phyloP scores from a whole-genome alignment of 352 stramenopile species.

The Phytopythium kandeliae region DNA sequence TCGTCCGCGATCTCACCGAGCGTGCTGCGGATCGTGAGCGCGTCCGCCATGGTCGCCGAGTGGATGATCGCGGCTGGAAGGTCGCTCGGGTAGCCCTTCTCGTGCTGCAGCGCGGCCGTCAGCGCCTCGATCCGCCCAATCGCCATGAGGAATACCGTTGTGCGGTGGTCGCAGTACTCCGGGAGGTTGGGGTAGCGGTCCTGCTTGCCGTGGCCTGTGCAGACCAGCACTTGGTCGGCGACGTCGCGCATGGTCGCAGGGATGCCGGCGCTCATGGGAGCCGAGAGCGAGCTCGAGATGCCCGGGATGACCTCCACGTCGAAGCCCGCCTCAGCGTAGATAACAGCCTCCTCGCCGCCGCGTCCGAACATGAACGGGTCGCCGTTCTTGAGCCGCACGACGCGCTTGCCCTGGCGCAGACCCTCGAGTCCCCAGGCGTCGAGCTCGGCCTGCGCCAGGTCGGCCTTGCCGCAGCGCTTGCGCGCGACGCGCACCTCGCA shows the following conservation, averaged over 20 bases:
- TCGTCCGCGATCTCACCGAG: constrained; percentile 88
- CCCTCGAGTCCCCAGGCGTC: constrained; percentile 91
- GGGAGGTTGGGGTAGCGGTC: constrained; percentile 90
- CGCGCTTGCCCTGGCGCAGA: constrained; percentile 82
- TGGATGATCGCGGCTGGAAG: constrained; percentile 93
- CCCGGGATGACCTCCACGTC: constrained; percentile 87
- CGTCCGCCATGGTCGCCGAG: constrained; percentile 86
- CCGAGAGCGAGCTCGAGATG: constrained; percentile 94
- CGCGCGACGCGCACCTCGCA: constrained; percentile 90
- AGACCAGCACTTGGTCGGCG: constrained; percentile 90
- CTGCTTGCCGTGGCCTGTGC: constrained; percentile 93
- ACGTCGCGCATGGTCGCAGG: constrained; percentile 95
- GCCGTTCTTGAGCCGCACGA: constrained; percentile 96
- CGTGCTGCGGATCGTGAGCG: constrained; percentile 85
- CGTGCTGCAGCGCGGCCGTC: constrained; percentile 64
- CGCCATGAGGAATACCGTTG: constrained; percentile 97
- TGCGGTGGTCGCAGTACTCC: constrained; percentile 94
- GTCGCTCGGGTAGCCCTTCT: constrained; percentile 86
- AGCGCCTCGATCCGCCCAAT: constrained; percentile 92
- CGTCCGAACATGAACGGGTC: constrained; percentile 97
- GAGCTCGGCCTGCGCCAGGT: constrained; percentile 91
- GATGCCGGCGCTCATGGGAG: constrained; percentile 91
- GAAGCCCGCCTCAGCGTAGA: constrained; percentile 72
- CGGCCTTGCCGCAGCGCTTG: constrained; percentile 94
- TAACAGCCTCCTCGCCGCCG: constrained; percentile 91